A percentile compares a stretch with the other conserved stretches of the same genome.
phyloP scores from a whole-genome alignment of 2,329 filamentous ascomycete genomes.

The Penicillium sp. region DNA sequence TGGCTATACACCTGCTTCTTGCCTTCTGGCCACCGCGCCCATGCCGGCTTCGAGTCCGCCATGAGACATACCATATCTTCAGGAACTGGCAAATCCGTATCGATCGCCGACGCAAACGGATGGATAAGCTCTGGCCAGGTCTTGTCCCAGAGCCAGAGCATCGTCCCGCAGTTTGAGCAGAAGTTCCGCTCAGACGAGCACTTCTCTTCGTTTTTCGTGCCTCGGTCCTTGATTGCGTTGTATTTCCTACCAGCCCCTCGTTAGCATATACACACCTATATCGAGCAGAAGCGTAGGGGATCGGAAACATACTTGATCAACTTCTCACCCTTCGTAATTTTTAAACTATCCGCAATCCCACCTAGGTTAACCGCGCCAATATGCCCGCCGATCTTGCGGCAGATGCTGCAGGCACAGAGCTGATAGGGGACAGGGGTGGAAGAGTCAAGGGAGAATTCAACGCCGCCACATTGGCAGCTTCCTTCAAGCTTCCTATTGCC shows the following conservation, averaged over 20 bases:
- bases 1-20: conserved; percentile 49
- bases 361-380: conserved; percentile 53
- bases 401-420: conserved; percentile 56
- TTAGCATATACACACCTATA: background rate
- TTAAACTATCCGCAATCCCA: conserved; percentile 48
- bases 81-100: conserved; percentile 51
- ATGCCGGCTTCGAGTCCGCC: conserved; percentile 50
- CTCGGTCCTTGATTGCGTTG: conserved; percentile 49
- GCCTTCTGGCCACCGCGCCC: conserved; percentile 55
- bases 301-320: conserved; percentile 47
- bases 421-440: conserved; percentile 55
- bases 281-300: background rate
- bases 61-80: conserved; percentile 55
- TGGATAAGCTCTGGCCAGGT: conserved; percentile 56
- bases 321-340: conserved; percentile 48
- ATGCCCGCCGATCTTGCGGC: conserved; percentile 54
- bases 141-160: conserved; percentile 55
- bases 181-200: conserved; percentile 54
- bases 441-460: conserved; percentile 53
- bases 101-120: conserved; percentile 56
- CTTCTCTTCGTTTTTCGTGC: conserved; percentile 42
- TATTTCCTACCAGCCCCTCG: conserved; percentile 43
- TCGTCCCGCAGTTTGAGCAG: conserved; percentile 53
- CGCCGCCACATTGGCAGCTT: conserved; percentile 55
- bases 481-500: conserved; percentile 51